A percentile compares a stretch with the other conserved stretches of the same genome.
Evolutionary conservation across 1,139 yeast genomes (phyloP).

Genomic region (Nakaseomyces kungkrabaensis): DNA sequence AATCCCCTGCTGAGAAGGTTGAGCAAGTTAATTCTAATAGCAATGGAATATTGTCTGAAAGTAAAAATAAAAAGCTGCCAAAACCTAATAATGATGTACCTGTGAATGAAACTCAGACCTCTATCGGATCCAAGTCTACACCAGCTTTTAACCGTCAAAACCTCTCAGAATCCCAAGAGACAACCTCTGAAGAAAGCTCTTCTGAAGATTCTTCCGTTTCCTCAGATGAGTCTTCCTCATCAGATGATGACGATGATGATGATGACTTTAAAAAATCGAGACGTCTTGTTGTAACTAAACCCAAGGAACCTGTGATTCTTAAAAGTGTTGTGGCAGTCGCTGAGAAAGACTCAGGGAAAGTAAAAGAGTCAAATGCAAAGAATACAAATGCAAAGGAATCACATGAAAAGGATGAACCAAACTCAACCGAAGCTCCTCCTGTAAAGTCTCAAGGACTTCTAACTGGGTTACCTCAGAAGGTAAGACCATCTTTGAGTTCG

Average conservation of each 20-base stretch:
- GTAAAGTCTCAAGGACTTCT: constrained; percentile 11
- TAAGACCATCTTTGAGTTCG: constrained; percentile 39
- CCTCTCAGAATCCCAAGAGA: neutral
- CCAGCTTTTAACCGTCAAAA: neutral
- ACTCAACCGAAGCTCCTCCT: constrained; percentile 3
- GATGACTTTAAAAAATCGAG: constrained; percentile 23
- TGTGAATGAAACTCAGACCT: neutral
- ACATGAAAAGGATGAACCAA: no score
- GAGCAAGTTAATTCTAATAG: no score
- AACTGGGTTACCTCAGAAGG: constrained; percentile 17
- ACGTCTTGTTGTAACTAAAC: constrained; percentile 31
- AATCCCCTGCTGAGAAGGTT: neutral
- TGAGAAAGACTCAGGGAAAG: neutral
- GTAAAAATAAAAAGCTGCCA: no score
- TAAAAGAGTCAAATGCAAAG: no score
- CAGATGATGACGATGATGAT: constrained; percentile 19
- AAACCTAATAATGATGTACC: no score
- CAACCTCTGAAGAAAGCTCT: constrained; percentile 4
- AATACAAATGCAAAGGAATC: neutral
- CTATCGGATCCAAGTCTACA: neutral
- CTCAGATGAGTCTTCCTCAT: neutral
- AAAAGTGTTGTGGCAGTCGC: neutral
- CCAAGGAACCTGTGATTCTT: constrained; percentile 6
- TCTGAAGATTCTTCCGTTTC: neutral
- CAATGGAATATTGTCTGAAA: no score